Conservation (phyloP, 441 rosid species). For the Bocquillonia castaneifolia region DNA sequence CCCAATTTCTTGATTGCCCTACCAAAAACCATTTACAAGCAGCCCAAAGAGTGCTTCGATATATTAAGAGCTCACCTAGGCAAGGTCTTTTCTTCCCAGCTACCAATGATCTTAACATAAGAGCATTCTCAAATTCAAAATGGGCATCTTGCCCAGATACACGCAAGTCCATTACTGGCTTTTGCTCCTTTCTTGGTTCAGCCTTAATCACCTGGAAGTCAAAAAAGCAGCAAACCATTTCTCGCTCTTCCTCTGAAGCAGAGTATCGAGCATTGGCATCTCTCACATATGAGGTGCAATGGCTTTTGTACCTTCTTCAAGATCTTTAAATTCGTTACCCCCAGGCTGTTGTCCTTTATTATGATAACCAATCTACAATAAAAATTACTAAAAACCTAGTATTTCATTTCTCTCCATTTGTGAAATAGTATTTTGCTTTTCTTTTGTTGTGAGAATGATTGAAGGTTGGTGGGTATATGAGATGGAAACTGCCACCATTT, state of each 20-base stretch:
- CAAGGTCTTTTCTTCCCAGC: not conserved
- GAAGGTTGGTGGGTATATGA: constrained; percentile 23
- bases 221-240: too few relatives aligned
- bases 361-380: not conserved
- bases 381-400: not conserved
- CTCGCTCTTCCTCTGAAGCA: too few relatives aligned
- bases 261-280: not conserved
- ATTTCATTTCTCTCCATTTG: too few relatives aligned
- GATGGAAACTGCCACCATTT: constrained; percentile 7
- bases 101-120: too few relatives aligned
- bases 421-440: too few relatives aligned
- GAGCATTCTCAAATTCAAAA: not conserved
- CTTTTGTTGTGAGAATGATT: too few relatives aligned
- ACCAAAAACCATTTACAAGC: not conserved
- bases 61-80: not conserved
- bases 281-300: not conserved
- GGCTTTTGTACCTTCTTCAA: not conserved
- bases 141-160: not conserved
- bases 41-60: not conserved
- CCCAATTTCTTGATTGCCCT: not conserved
- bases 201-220: too few relatives aligned
- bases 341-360: not conserved
- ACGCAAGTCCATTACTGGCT: not conserved
- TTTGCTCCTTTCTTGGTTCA: too few relatives aligned
- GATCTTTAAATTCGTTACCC: not conserved